Evolutionary conservation across 2,329 filamentous ascomycete species (phyloP).

Genomic region (Beauveria varroae): DNA sequence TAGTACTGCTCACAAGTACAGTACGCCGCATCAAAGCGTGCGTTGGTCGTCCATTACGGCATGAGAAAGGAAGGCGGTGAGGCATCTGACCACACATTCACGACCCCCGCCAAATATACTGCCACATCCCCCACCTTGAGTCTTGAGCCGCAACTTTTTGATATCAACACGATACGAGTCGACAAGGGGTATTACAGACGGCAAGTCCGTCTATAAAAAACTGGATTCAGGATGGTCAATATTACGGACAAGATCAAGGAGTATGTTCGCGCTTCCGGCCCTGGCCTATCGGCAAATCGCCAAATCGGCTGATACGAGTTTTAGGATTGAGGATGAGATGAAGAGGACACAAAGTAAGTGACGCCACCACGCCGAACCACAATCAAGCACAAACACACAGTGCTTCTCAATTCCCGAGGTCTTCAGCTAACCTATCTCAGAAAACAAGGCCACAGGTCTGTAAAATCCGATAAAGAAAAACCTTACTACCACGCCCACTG

Average conservation of each 20-base stretch:
- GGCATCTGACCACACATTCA: not conserved
- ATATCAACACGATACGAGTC: not conserved
- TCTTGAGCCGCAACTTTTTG: conserved; percentile 2
- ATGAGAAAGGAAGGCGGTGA: conserved; percentile 15
- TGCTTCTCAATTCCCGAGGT: conserved; percentile 13
- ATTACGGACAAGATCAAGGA: conserved; percentile 99
- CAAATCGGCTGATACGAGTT: conserved; percentile 16
- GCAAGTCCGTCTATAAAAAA: conserved; percentile 24
- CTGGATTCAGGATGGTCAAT: conserved; percentile 73
- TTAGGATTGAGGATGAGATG: conserved; percentile 99
- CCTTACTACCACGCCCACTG: not conserved
- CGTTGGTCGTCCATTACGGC: not conserved
- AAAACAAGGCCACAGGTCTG: conserved; percentile 98
- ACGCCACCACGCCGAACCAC: too few species aligned
- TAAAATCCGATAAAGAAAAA: conserved; percentile 6
- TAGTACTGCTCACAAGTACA: not conserved
- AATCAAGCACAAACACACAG: not conserved
- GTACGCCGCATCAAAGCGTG: not conserved
- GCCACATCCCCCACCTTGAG: conserved; percentile 21
- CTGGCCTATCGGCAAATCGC: conserved; percentile 12
- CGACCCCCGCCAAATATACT: conserved; percentile 17
- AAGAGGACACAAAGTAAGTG: conserved; percentile 88
- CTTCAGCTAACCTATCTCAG: conserved; percentile 37
- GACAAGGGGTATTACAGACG: conserved; percentile 17
- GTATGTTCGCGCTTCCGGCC: conserved; percentile 41